Evolutionary conservation across 169 alveolate species (phyloP), one percentile per base, ranked within the genome.

Genomic region (Cryptosporidium bovis): DNA sequence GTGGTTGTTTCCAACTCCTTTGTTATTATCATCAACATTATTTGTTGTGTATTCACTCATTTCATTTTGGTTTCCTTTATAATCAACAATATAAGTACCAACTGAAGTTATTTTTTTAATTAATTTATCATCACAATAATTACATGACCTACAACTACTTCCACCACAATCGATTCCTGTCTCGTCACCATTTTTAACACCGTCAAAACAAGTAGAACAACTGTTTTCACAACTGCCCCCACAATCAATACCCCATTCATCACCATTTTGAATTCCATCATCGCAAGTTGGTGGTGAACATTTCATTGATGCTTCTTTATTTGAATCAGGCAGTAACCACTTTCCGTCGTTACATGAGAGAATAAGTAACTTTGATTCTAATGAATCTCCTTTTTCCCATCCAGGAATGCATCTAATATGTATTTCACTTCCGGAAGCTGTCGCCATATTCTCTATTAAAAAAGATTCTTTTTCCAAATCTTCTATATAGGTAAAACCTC

Each of bases 191-290:
- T 92, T 91, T 29, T 46, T 40, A 29, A 89, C 65, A 33, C 92
- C 89, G 65, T 92, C 94, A 77, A 64, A 68, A 66, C 95, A 92
- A 34, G 91, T 46, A 16, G 90, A 51, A 27, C 95, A 92, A n/a
- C 50, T 64, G 18, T 82, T 64, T 29, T 66, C 58, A 51, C 93
- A 90, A 65, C 90, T 55, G 36, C 92, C 95, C 20, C 95, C 95
- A 65, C 95, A 92, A 34, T 66, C 93, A 18, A 91, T 87, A 1
- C 93, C 93, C 91, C 64, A 68, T 58, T 92, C 95, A 20, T 64
- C 92, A 46, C 94, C 94, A 34, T 90, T 83, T n/a, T 53, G 68
- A 27, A 87, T 82, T 20, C 71, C 60, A 53, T 83, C 91, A 33
- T 77, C 71, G 64, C 87, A 77, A 6, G 65, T 60, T 16, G 87